Base-by-base conservation (phyloP, 306 rosid species). In the Cotoneaster glaucophyllus region DNA sequence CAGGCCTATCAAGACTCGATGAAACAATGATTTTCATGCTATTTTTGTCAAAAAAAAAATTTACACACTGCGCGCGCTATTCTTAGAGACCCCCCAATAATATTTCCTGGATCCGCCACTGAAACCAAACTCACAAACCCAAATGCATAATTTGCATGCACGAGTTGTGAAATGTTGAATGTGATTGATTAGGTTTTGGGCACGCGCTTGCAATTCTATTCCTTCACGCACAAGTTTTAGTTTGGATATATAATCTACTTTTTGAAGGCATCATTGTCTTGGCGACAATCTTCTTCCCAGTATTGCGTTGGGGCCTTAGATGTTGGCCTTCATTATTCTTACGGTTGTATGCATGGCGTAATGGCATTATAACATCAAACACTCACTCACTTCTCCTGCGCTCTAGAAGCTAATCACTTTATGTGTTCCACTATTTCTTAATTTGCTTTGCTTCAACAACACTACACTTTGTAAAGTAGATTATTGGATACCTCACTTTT, bases 401-500 rank as follows among this genome's bases (percentile, higher is more conserved):
- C 17, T 63, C 53, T 34, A 34, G 34, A 67, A 80, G 15, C 43
- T 28, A 43, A 34, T 59, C 31, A 26, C 63, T 28, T 76, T 64
- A 21, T 67, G 45, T 37, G 52, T 41, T 68, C 29, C 64, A 37
- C 41, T 37, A 37, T 37, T 37, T 37, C 41, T 37, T 37, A 37
- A 37, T 37, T 37, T 37, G 41, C 41, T 37, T 64, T 64, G 48
- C 15, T 44, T 73, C 67, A 71, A 72, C 67, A 65, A 21, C 22
- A 64, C 75, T 26, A 31, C 74, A 70, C 68, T 59, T 54, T 43
- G 50, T 31, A 79, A 67, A 70, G 73, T 50, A 18, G 25, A 41
- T 66, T 74, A 57, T 77, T 62, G 80, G 76, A 41, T 79, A 34
- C 75, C 75, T 48, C 73, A 28, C 74, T 58, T 66, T 28, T 61